These are phyloP conservation scores for Fusarium tuaranense DNA, from an alignment of 2,329 filamentous ascomycete genomes.

Conservation along the genomic window DNA sequence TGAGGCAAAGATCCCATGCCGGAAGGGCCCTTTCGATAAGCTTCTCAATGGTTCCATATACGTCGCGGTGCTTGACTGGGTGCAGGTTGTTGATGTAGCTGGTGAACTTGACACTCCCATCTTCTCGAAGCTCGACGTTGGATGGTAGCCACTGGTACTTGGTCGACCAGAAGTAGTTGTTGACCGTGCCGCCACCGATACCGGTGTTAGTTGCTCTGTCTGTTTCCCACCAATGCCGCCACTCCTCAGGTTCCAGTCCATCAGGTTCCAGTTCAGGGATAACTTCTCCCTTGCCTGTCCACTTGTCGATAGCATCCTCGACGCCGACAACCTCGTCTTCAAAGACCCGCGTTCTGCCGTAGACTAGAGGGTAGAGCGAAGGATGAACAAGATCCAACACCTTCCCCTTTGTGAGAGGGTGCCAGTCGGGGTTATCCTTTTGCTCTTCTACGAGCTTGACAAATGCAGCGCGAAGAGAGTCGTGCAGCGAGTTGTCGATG, in stretches of 20 bases:
- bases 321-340: conserved; percentile 44
- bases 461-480: conserved; percentile 27
- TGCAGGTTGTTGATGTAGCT: conserved; percentile 63
- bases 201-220: not conserved
- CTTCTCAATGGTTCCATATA: conserved; percentile 53
- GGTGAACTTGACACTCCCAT: conserved; percentile 49
- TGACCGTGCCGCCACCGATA: conserved; percentile 64
- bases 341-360: conserved; percentile 49
- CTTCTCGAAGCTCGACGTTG: conserved; percentile 54
- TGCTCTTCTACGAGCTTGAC: conserved; percentile 32
- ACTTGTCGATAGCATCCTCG: conserved; percentile 36
- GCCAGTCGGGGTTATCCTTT: conserved; percentile 27
- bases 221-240: not conserved
- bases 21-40: conserved; percentile 52
- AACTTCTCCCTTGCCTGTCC: conserved; percentile 38
- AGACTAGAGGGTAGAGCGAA: conserved; percentile 36
- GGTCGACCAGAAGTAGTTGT: conserved; percentile 60
- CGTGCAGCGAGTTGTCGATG: conserved; percentile 19
- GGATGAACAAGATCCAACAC: conserved; percentile 34
- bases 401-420: conserved; percentile 9
- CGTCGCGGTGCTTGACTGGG: conserved; percentile 44
- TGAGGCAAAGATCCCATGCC: conserved; percentile 56
- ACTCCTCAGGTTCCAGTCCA: not conserved
- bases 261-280: conserved; percentile 55
- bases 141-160: conserved; percentile 44